Evolutionary conservation across 2,329 filamentous ascomycete species (phyloP), one percentile per base, ranked within the genome.

Genomic region (Rhexocercosporidium sp.): DNA sequence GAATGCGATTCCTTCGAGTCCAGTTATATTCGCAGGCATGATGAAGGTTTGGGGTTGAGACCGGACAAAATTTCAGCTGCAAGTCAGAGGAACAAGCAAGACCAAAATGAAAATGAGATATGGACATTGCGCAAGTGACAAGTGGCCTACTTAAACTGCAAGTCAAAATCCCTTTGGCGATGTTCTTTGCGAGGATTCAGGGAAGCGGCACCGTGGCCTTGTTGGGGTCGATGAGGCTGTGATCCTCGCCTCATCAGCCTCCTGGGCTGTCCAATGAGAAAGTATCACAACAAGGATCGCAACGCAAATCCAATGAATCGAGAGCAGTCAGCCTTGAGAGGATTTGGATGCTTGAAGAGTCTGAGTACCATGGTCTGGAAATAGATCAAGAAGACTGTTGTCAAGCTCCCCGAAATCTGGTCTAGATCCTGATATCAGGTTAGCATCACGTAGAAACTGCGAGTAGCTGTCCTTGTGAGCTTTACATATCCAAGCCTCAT

Each of bases 361-460:
- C 11, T 37, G 16, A 34, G n/a, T n/a, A 7, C 7, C 18, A 56
- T 56, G 53, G 31, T 37, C 53, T 31, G n/a, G 20, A 56, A 56
- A 56, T 56, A 56, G 53, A 56, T n/a, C 31, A 25, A 54, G 31
- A n/a, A n/a, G n/a, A n/a, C n/a, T n/a, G n/a, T n/a, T 20, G 51
- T 20, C 29, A 37, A 31, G 29, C 54, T 39, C 34, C 25, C 54
- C 27, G 34, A 39, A 25, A n/a, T n/a, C 14, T 57, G 31, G 12
- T 18, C 54, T 2, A 34, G 31, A 57, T 39, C 34, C 54, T 57
- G 54, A 14, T 3, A 7, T 3, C 12, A 39, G 20, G 14, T 39
- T 14, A 57, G 34, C 54, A 56, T 25, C 34, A 22, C 29, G 6
- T 25, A 22, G 20, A 57, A 18, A 57, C 5, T 31, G 2, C 11